Evolutionary conservation across 2,329 filamentous ascomycete species (phyloP).

Genomic region (Diplodia corticola): DNA sequence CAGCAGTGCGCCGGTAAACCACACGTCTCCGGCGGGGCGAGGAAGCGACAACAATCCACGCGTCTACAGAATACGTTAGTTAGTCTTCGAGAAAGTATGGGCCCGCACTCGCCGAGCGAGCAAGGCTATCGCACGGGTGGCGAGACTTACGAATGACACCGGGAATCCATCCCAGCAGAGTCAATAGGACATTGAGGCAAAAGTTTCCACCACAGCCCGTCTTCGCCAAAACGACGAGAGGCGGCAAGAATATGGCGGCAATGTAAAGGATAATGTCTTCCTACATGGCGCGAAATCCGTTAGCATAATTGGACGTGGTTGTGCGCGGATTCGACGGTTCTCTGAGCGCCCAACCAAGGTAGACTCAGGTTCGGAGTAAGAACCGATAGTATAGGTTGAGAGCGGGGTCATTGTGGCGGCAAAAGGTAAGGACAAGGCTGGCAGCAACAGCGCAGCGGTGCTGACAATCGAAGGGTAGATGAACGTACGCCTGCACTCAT

Average conservation of each 20-base stretch:
- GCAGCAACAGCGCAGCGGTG: not conserved
- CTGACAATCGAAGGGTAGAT: not conserved
- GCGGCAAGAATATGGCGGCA: constrained; percentile 16
- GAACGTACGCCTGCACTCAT: constrained; percentile 2
- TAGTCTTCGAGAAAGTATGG: not conserved
- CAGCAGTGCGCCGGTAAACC: constrained; percentile 5
- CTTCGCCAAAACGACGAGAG: constrained; percentile 11
- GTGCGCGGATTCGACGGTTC: not conserved
- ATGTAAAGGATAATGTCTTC: constrained; percentile 21
- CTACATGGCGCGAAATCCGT: not conserved
- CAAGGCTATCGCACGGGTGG: not conserved
- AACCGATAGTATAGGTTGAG: too few species aligned
- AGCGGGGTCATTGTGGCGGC: not conserved
- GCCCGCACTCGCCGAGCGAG: not conserved
- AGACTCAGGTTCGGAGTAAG: too few species aligned
- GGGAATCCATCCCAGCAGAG: constrained; percentile 15
- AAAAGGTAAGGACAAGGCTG: not conserved
- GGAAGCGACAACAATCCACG: constrained; percentile 13
- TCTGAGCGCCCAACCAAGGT: not conserved
- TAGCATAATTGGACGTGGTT: not conserved
- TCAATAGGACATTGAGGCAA: constrained; percentile 11
- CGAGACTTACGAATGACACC: constrained; percentile 7
- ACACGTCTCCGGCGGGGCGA: constrained; percentile 10
- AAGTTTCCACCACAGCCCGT: constrained; percentile 10
- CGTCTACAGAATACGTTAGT: not conserved